These are phyloP conservation scores for Zizania palustris DNA, from an alignment of 202 grass and related monocot species.

Conservation along the genomic window DNA sequence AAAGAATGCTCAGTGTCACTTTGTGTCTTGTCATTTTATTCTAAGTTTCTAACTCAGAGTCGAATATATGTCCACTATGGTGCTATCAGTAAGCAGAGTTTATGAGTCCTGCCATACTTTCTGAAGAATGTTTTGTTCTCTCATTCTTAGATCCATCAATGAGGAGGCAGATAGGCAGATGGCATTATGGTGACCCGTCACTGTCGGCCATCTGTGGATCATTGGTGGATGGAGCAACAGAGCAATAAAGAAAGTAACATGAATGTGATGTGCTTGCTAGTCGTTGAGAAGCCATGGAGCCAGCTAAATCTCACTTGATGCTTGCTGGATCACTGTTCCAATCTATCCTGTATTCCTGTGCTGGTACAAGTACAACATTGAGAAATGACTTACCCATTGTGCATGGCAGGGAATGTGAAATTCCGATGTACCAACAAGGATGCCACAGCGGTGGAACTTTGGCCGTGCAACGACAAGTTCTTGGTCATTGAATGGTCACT, in stretches of 20 bases:
- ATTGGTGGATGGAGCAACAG: constrained; percentile 6
- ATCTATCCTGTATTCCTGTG: constrained; percentile 8
- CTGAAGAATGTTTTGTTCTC: not conserved
- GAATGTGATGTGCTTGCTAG: not conserved
- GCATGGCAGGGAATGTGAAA: constrained; percentile 22
- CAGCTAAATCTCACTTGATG: not conserved
- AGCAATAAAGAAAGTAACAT: constrained; percentile 6
- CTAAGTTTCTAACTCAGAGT: constrained; percentile 27
- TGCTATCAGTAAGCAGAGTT: constrained; percentile 16
- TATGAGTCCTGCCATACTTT: not conserved
- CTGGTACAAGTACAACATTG: constrained; percentile 8
- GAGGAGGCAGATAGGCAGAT: constrained; percentile 21
- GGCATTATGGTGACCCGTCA: constrained; percentile 32
- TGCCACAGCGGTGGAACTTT: constrained; percentile 7
- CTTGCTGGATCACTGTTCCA: not conserved
- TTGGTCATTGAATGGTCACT: not conserved
- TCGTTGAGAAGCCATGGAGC: not conserved
- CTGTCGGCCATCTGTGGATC: not conserved
- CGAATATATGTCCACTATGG: not conserved
- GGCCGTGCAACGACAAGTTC: not conserved
- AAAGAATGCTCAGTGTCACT: constrained; percentile 9
- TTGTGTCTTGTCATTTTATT: constrained; percentile 25
- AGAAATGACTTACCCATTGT: constrained; percentile 20
- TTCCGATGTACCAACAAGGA: constrained; percentile 14
- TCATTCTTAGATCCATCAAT: constrained; percentile 35